phyloP scores from a whole-genome alignment of 2,329 filamentous ascomycete genomes.

The Clonostachys sp. region DNA sequence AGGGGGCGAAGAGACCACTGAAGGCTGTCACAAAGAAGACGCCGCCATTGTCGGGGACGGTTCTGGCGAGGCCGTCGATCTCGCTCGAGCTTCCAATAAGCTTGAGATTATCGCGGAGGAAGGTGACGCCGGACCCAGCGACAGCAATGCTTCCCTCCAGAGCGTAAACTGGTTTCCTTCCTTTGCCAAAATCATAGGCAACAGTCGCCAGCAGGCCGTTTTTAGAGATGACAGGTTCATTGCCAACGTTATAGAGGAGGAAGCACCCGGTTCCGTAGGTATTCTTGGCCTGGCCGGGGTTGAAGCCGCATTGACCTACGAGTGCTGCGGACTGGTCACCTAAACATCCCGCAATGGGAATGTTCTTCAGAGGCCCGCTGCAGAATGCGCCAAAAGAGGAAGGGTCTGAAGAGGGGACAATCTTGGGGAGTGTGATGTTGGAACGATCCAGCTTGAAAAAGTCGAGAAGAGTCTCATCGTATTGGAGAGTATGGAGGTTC shows the following conservation, averaged over 20 bases:
- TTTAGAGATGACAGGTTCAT: conserved; percentile 72
- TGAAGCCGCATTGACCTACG: conserved; percentile 76
- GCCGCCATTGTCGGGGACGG: conserved; percentile 64
- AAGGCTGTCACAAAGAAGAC: conserved; percentile 77
- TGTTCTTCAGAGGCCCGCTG: conserved; percentile 58
- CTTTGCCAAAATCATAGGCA: conserved; percentile 68
- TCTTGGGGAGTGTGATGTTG: conserved; percentile 71
- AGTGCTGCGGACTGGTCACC: conserved; percentile 80
- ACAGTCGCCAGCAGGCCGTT: conserved; percentile 75
- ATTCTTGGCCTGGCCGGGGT: conserved; percentile 74
- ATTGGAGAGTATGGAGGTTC: conserved; percentile 76
- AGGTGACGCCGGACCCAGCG: conserved; percentile 72
- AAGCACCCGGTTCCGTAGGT: conserved; percentile 86
- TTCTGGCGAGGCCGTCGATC: conserved; percentile 39
- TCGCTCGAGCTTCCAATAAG: conserved; percentile 45
- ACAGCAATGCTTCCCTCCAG: conserved; percentile 76
- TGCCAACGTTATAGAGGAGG: conserved; percentile 76
- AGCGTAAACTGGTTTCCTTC: conserved; percentile 64
- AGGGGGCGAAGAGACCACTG: conserved; percentile 75
- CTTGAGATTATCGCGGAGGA: conserved; percentile 53
- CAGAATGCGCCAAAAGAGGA: conserved; percentile 63
- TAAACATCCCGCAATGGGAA: conserved; percentile 70
- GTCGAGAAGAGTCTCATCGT: conserved; percentile 69
- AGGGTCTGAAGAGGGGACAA: conserved; percentile 68
- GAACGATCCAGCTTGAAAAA: conserved; percentile 70